Conservation (phyloP, 2,329 filamentous ascomycete species). For the Pseudogymnoascus sp. region DNA sequence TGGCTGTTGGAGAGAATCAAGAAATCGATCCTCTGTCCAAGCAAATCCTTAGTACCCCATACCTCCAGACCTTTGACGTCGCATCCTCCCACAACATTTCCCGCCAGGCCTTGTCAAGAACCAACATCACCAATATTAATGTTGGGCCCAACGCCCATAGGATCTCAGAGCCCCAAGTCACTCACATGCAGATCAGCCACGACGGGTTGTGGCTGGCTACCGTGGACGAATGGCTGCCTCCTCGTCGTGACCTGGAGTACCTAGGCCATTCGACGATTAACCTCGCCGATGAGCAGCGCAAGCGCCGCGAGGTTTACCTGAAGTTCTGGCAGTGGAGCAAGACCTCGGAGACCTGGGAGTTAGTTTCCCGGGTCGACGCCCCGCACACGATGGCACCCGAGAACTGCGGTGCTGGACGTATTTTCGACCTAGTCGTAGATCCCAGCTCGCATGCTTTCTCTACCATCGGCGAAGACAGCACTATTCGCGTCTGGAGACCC, state of each 20-base stretch:
- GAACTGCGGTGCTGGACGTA: slow-evolving; percentile 41
- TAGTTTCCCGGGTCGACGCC: slow-evolving; percentile 75
- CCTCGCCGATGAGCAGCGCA: slow-evolving; percentile 39
- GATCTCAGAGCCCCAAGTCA: slow-evolving; percentile 71
- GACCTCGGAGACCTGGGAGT: slow-evolving; percentile 53
- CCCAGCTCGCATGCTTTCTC: slow-evolving; percentile 66
- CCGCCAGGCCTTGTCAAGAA: slow-evolving; percentile 83
- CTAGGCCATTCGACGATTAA: slow-evolving; percentile 40
- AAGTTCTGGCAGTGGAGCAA: slow-evolving; percentile 79
- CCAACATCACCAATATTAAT: slow-evolving; percentile 76
- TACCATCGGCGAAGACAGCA: slow-evolving; percentile 73
- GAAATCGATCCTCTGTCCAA: slow-evolving; percentile 46
- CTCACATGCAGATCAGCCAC: slow-evolving; percentile 63
- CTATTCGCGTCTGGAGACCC: slow-evolving; percentile 74
- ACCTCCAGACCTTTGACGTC: slow-evolving; percentile 83
- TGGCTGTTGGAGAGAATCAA: slow-evolving; percentile 58
- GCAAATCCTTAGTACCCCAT: slow-evolving; percentile 46
- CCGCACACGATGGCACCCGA: slow-evolving; percentile 59
- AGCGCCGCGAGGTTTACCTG: slow-evolving; percentile 65
- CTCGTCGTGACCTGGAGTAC: slow-evolving; percentile 56
- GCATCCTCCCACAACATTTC: slow-evolving; percentile 66
- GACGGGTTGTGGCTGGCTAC: slow-evolving; percentile 88
- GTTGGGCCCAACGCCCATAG: slow-evolving; percentile 61
- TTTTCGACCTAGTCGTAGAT: slow-evolving; percentile 68
- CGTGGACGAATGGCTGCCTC: slow-evolving; percentile 82